These are phyloP conservation scores for Chytriomyces sp. DNA, from an alignment of 192 early-diverging fungal genomes.

Conservation along the genomic window DNA sequence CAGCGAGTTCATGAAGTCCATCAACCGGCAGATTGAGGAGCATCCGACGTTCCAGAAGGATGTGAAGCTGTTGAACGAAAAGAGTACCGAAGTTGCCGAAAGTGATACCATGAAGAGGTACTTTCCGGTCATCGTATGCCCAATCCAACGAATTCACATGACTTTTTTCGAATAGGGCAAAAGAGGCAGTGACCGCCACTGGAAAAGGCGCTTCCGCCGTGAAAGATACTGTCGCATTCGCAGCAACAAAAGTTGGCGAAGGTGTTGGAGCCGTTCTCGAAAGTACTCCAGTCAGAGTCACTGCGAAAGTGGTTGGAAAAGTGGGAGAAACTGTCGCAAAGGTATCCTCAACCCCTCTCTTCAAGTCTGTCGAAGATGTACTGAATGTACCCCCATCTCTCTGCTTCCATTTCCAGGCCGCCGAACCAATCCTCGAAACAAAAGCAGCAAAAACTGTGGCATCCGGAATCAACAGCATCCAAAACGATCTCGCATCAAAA, in stretches of 20 bases:
- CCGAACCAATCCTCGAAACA: slow-evolving; percentile 61
- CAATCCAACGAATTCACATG: no score
- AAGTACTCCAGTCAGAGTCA: slow-evolving; percentile 75
- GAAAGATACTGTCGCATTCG: slow-evolving; percentile 72
- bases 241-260: slow-evolving; percentile 56
- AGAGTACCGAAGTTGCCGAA: slow-evolving; percentile 79
- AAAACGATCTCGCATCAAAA: slow-evolving; percentile 42
- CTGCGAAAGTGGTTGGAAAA: slow-evolving; percentile 64
- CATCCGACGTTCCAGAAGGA: slow-evolving; percentile 91
- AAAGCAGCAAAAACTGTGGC: slow-evolving; percentile 57
- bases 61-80: slow-evolving; percentile 88
- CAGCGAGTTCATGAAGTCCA: slow-evolving; percentile 83
- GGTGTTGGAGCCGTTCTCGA: slow-evolving; percentile 48
- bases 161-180: no score
- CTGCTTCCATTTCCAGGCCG: slow-evolving; percentile 53
- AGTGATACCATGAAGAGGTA: slow-evolving; percentile 86
- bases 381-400: neutral
- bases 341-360: slow-evolving; percentile 39
- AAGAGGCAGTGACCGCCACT: slow-evolving; percentile 53
- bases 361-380: neutral
- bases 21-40: slow-evolving; percentile 92
- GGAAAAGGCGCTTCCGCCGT: slow-evolving; percentile 52
- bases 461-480: slow-evolving; percentile 47
- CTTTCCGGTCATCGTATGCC: no score
- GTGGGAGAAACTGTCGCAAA: slow-evolving; percentile 47